Evolutionary conservation across 768 basidiomycete species (phyloP).

Genomic region (Podaxis sp.): DNA sequence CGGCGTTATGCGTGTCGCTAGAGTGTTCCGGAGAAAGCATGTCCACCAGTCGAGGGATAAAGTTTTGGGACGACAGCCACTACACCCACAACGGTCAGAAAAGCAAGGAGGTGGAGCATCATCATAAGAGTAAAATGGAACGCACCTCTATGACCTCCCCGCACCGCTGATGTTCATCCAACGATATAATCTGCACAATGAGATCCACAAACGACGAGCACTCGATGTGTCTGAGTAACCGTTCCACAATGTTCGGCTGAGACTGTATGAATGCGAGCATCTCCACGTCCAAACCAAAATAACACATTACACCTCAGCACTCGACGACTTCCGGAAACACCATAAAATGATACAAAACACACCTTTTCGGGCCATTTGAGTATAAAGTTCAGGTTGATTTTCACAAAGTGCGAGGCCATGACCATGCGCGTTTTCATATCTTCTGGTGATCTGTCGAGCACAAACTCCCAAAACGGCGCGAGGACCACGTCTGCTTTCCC

Average conservation of each 20-base stretch:
- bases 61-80: conserved; percentile 85
- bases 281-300: conserved; percentile 34
- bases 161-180: conserved; percentile 80
- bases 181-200: conserved; percentile 82
- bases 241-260: conserved; percentile 76
- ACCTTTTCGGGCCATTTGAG: conserved; percentile 89
- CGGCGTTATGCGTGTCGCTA: conserved; percentile 76
- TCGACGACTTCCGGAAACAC: conserved; percentile 5
- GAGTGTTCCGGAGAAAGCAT: conserved; percentile 77
- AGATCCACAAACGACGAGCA: conserved; percentile 90
- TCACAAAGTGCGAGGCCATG: conserved; percentile 91
- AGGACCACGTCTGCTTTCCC: conserved; percentile 67
- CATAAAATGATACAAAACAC: conserved; percentile 26
- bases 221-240: conserved; percentile 81
- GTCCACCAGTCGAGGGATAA: conserved; percentile 77
- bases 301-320: conserved; percentile 20
- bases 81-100: conserved; percentile 25
- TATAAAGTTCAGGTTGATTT: conserved; percentile 86
- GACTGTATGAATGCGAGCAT: conserved; percentile 90
- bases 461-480: conserved; percentile 87
- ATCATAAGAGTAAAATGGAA: conserved; percentile 23
- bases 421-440: conserved; percentile 85
- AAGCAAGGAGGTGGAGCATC: conserved; percentile 6
- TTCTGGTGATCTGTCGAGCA: conserved; percentile 73
- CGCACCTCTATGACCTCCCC: conserved; percentile 85